Conservation (phyloP, 306 rosid genomes). For the Ceratonia siliqua region DNA sequence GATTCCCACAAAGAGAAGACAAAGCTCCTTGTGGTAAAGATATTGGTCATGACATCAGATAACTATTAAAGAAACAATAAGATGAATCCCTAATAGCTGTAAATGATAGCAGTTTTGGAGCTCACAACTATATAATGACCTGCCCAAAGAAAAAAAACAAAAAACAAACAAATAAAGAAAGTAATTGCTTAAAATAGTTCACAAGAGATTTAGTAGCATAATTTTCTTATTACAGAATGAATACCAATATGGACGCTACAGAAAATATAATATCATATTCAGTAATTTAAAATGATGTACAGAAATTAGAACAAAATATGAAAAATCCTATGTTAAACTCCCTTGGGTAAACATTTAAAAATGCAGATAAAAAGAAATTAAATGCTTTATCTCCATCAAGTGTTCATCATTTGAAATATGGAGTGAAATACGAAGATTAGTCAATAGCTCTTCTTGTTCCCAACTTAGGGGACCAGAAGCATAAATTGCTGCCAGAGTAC, state of each 20-base stretch:
- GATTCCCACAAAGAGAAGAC: not conserved
- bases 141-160: not conserved
- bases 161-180: constrained; percentile 9
- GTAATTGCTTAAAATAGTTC: not conserved
- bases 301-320: not conserved
- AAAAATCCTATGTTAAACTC: not conserved
- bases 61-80: constrained; percentile 17
- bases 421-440: constrained; percentile 76
- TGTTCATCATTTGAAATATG: constrained; percentile 79
- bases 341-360: constrained; percentile 32
- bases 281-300: constrained; percentile 29
- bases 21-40: not conserved
- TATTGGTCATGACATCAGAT: not conserved
- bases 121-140: too few relatives aligned
- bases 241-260: too few relatives aligned
- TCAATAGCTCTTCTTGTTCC: constrained; percentile 77
- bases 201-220: not conserved
- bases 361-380: constrained; percentile 31
- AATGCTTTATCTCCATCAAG: constrained; percentile 54
- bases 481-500: constrained; percentile 61
- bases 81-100: not conserved
- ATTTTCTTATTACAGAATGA: constrained; percentile 13
- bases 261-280: not conserved
- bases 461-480: constrained; percentile 86
- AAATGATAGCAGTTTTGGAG: not conserved